These are phyloP conservation scores for Golubevia pallescens DNA, from an alignment of 1,284 basidiomycete species.

Conservation along the genomic window DNA sequence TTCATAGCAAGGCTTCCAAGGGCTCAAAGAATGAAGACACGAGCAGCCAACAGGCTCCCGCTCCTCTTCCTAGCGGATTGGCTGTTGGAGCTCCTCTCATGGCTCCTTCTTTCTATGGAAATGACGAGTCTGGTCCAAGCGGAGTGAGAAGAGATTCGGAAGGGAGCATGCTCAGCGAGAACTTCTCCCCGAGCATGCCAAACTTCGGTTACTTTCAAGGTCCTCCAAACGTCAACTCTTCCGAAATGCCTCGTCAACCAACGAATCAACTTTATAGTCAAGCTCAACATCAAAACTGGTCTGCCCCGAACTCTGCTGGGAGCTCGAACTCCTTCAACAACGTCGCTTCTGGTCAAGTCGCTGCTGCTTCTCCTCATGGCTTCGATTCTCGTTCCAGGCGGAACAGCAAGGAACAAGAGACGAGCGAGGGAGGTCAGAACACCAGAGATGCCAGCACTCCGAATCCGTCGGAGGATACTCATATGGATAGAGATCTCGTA, in stretches of 20 bases:
- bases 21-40: neutral
- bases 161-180: neutral
- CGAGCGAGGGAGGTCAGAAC: neutral
- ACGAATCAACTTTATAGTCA: neutral
- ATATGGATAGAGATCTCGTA: slow-evolving; percentile 42
- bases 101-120: neutral
- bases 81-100: neutral
- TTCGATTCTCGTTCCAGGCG: neutral
- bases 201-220: neutral
- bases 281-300: neutral
- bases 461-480: slow-evolving; percentile 14
- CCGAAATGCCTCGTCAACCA: too few species aligned
- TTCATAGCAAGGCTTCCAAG: slow-evolving; percentile 41
- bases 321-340: neutral
- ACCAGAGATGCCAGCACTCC: neutral
- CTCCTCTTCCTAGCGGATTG: neutral
- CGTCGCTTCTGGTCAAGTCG: neutral
- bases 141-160: neutral
- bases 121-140: neutral
- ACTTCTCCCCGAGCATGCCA: neutral
- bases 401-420: neutral
- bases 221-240: neutral
- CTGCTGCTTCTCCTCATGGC: neutral
- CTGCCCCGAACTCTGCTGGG: neutral
- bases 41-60: neutral